Evolutionary conservation across 371 early-diverging fungal species (phyloP).

Genomic region (Mucor ambiguus): DNA sequence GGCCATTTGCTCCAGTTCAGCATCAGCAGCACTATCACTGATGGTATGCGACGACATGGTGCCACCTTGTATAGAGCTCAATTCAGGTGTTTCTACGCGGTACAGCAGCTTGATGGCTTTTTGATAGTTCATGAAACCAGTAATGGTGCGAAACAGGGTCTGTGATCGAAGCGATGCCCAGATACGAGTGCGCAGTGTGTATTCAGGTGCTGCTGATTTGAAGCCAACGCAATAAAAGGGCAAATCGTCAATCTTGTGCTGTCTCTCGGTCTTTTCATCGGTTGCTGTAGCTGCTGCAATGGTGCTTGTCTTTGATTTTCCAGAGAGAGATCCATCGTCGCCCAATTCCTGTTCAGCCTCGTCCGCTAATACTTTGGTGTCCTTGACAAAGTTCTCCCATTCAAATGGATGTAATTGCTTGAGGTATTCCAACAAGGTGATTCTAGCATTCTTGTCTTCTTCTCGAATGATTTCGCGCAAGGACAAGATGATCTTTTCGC

Average conservation of each 20-base stretch:
- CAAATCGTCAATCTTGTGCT: constrained; percentile 69
- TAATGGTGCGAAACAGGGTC: constrained; percentile 86
- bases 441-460: constrained; percentile 77
- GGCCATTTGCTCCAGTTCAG: constrained; percentile 70
- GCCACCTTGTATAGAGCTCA: constrained; percentile 52
- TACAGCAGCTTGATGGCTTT: constrained; percentile 82
- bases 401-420: constrained; percentile 82
- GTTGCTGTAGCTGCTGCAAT: not conserved
- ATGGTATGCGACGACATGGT: constrained; percentile 13
- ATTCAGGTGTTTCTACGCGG: constrained; percentile 79
- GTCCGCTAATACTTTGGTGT: constrained; percentile 80
- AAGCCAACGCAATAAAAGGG: constrained; percentile 85
- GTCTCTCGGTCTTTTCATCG: constrained; percentile 49
- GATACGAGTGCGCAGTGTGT: constrained; percentile 82
- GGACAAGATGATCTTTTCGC: constrained; percentile 85
- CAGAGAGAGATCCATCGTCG: constrained; percentile 1
- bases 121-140: constrained; percentile 89
- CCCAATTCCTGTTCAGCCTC: constrained; percentile 33
- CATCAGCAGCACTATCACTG: constrained; percentile 27
- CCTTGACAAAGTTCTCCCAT: constrained; percentile 91
- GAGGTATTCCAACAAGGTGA: constrained; percentile 84
- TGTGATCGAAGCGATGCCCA: constrained; percentile 91
- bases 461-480: constrained; percentile 84
- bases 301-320: constrained; percentile 9
- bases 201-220: constrained; percentile 82